Base-by-base conservation (phyloP, 2,329 filamentous ascomycete species). In the Monilinia aucupariae region DNA sequence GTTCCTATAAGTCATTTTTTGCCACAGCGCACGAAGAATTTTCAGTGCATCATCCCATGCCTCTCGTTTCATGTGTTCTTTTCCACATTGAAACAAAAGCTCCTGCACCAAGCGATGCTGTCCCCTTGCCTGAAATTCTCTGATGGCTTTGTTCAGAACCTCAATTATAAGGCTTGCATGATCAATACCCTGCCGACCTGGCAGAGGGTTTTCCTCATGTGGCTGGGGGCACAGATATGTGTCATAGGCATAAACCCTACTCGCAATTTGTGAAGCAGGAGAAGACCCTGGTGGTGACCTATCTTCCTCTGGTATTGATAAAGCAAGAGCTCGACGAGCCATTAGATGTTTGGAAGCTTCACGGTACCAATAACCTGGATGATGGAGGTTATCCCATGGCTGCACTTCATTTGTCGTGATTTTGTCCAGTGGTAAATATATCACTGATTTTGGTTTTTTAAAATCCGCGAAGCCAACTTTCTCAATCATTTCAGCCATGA, bases 281-380 rank as follows among this genome's bases (percentile, higher is more conserved):
- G 80, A 79, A 3, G 74, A 69, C 43, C 80, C 79, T 7, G 83
- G 83, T 1, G 78, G 76, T 58, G 76, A 77, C 45, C 85, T 77
- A 65, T 84, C 84, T 63, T 86, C 84, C 34, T 86, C 81, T 0
- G 85, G 80, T 64, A 88, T 86, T 25, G 76, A 75, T 30, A 76
- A 76, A 2, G 85, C 85, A 50, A 86, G 72, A 27, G 73, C 76
- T 48, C 83, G 79, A 10, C 86, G 81, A 20, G 79, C 76, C 4
- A 78, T 76, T 1, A 82, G 75, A 67, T 87, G 83, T n/a, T 79
- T 79, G 5, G 84, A 82, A 1, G 85, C 85, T 51, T 81, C 74
- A 17, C 83, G 81, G 68, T 85, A 85, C 84, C 86, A 89, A 70
- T 88, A 89, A 7, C 86, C 86, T 1, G 82, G 79, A 69, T 89